Evolutionary conservation across 2,329 filamentous ascomycete genomes (phyloP).

Genomic region (Berkeleyomyces basicola): DNA sequence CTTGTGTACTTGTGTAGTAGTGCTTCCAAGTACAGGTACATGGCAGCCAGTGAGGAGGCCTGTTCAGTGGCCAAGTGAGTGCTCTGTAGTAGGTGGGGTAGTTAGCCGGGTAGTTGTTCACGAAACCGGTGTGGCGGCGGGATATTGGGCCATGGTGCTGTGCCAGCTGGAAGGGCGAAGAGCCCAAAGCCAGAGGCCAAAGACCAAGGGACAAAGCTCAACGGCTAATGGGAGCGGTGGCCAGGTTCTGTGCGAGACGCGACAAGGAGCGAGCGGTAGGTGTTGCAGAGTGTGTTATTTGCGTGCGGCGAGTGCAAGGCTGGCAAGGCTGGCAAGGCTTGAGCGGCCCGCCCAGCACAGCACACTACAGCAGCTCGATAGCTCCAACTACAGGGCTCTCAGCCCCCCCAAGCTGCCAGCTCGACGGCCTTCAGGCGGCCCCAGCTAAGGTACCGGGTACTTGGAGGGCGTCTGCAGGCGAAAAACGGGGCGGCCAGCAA

Average conservation of each 20-base stretch:
- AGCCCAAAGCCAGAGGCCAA: too few species aligned
- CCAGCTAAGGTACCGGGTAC: slow-evolving; percentile 5
- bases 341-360: not conserved
- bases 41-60: not conserved
- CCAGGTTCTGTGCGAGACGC: not conserved
- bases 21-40: not conserved
- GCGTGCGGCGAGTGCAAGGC: not conserved
- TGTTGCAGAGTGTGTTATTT: not conserved
- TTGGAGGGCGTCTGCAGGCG: not conserved
- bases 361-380: not conserved
- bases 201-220: too few species aligned
- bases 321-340: not conserved
- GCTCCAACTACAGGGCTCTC: not conserved
- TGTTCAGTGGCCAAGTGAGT: not conserved
- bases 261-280: not conserved
- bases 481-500: not conserved
- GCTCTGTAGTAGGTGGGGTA: not conserved
- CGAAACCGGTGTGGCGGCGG: too few species aligned
- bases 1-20: not conserved
- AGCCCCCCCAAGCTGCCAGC: too few species aligned
- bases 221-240: not conserved
- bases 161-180: too few species aligned
- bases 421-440: not conserved
- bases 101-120: too few species aligned
- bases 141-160: too few species aligned